Evolutionary conservation across 371 early-diverging fungal species (phyloP), one percentile per base, ranked within the genome.

Genomic region (Mucor saturninus): DNA sequence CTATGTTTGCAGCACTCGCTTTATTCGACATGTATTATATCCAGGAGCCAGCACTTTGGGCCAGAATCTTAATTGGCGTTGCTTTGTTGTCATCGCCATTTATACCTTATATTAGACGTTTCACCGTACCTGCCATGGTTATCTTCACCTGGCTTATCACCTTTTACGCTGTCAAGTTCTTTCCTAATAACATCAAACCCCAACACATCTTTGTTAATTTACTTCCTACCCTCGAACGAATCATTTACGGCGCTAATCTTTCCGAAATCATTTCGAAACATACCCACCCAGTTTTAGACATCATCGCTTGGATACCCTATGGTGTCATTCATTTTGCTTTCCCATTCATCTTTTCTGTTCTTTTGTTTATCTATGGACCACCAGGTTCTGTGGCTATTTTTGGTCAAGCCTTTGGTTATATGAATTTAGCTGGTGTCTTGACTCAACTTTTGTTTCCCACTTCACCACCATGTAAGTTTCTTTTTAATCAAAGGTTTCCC

Each of bases 301-400:
- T 90, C 4, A 62, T 89, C n/a, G 88, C 87, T 4, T 90, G 91
- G 86, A 58, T 91, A 13, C 89, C 89, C 8, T 91, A 91, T 63
- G 92, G 92, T n/a, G 78, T 91, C 38, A 65, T 88, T 31, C 91
- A 91, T 63, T 91, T 86, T 68, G 74, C 83, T 5, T 78, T 88
- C 26, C 89, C 89, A 5, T 83, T 86, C 54, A 62, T 89, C 46
- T 83, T 86, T 29, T 77, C 81, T 0, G 43, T 74, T 1, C 35
- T 77, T 35, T 63, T 89, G 9, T 81, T 77, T 50, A 69, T 72
- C 62, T 78, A 77, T 73, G 87, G 84, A 2, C 86, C 85, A 5
- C 78, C 81, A 2, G 77, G 83, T 8, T 75, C 81, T 5, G 62
- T 86, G 5, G 72, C 80, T 4, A 70, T 84, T 2, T 89, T 85